A percentile compares a stretch with the other conserved stretches of the same genome.
phyloP scores from a whole-genome alignment of 2,329 filamentous ascomycete species.

The Rosellinia necatrix region DNA sequence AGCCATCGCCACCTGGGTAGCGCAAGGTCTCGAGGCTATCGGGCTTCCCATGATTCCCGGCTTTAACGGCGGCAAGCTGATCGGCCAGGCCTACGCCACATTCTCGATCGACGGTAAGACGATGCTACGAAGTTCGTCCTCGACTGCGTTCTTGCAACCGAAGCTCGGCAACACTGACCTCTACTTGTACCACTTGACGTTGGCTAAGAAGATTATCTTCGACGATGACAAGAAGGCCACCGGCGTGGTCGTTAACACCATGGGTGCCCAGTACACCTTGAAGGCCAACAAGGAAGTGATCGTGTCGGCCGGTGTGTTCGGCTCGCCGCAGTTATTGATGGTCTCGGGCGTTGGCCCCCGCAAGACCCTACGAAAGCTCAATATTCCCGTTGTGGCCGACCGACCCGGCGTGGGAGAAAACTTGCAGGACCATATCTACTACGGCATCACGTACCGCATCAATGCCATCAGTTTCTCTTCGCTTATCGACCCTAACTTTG shows the following conservation, averaged over 20 bases:
- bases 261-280: slow-evolving; percentile 20
- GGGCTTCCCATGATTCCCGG: slow-evolving; percentile 44
- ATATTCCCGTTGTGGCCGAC: slow-evolving; percentile 57
- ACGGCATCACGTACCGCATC: slow-evolving; percentile 42
- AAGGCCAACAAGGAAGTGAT: slow-evolving; percentile 40
- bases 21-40: slow-evolving; percentile 45
- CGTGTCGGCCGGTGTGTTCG: slow-evolving; percentile 67
- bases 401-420: slow-evolving; percentile 66
- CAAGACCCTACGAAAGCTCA: slow-evolving; percentile 39
- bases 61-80: slow-evolving; percentile 48
- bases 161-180: slow-evolving; percentile 24
- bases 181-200: slow-evolving; percentile 25
- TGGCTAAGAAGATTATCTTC: slow-evolving; percentile 30
- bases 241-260: slow-evolving; percentile 24
- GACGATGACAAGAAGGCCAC: slow-evolving; percentile 26
- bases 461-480: slow-evolving; percentile 41
- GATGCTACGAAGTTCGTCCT: slow-evolving; percentile 26
- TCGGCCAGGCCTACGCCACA: slow-evolving; percentile 27
- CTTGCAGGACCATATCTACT: slow-evolving; percentile 56
- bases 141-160: slow-evolving; percentile 25
- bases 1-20: slow-evolving; percentile 47
- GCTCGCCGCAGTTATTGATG: slow-evolving; percentile 60
- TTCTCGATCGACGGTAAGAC: slow-evolving; percentile 28
- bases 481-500: slow-evolving; percentile 33
- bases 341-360: slow-evolving; percentile 46